A percentile compares a stretch with the other conserved stretches of the same genome.
These are phyloP conservation scores for Macrophomina pseudophaseolina DNA, from an alignment of 2,329 filamentous ascomycete species.

Conservation along the genomic window DNA sequence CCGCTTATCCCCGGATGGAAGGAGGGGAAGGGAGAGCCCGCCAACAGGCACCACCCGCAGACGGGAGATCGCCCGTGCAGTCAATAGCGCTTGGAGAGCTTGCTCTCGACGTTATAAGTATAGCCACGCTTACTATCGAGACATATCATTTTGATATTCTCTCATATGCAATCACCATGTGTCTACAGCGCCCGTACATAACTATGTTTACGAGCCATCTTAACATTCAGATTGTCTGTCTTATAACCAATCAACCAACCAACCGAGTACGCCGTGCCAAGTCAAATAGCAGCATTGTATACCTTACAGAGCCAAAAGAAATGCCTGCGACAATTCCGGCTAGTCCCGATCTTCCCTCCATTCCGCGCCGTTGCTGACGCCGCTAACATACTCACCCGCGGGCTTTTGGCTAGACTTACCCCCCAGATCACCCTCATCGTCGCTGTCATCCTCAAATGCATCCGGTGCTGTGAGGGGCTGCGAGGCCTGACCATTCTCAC, in stretches of 20 bases:
- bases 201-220: not conserved
- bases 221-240: not conserved
- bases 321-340: not conserved
- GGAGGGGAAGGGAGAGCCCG: not conserved
- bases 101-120: not conserved
- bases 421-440: constrained; percentile 44
- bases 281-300: not conserved
- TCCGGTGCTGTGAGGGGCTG: constrained; percentile 52
- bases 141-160: no score
- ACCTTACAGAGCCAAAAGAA: not conserved
- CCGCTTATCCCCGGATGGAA: constrained; percentile 7
- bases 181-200: no score
- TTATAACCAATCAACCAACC: not conserved
- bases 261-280: constrained; percentile 6
- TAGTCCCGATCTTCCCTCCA: constrained; percentile 41
- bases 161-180: not conserved
- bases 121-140: not conserved
- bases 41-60: constrained; percentile 12
- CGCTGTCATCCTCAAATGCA: constrained; percentile 52
- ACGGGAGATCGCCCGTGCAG: constrained; percentile 22
- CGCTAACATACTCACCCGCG: constrained; percentile 27
- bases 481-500: constrained; percentile 37
- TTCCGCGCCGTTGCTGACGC: constrained; percentile 43
- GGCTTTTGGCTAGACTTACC: constrained; percentile 1
- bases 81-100: not conserved